Base-by-base conservation (phyloP, 306 rosid species). In the Cicer bijugum region DNA sequence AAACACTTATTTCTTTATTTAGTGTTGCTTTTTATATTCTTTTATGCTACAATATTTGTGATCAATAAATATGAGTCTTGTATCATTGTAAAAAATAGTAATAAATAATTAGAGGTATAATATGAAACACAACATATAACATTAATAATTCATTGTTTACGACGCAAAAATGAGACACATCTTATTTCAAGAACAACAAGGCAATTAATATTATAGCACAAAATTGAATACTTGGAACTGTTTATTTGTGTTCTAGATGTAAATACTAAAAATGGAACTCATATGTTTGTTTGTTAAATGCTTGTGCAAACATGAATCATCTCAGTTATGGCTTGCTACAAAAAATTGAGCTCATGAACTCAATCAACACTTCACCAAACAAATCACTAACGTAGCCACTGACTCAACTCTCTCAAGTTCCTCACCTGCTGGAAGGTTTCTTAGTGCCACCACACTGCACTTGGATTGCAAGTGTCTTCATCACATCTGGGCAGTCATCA, bases 391-490 rank as follows among this genome's bases (percentile, higher is more conserved):
- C 15, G 9, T 7, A 42, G 42, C 23, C 63, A 39, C 35, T 28
- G 35, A 28, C 15, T 37, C 23, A 57, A 42, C 67, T 23, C 67
- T 10, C 19, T 20, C 37, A 6, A 5, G 9, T 16, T 1, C 19
- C 6, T 35, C 59, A 6, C 33, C 10, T 69, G 40, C 6, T 28
- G 38, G 0, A 35, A 43, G 23, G 33, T 44, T 62, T 28, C 4
- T 11, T 33, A 14, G 2, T 7, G 52, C 23, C 58, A 63, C 97
- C 64, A 72, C 98, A 94, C 67, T 6, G 57, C 5, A 75, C 90
- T 88, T 94, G 95, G 58, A 89, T 67, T 5, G 92, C 89, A 33
- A 94, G 88, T 17, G 75, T 12, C 84, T 91, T 91, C 28, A 3
- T 10, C 52, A 37, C 4, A 8, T 40, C 28, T n/a, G 86, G 84